Evolutionary conservation across 2,329 filamentous ascomycete genomes (phyloP), one percentile per base, ranked within the genome.

Genomic region (Nakataea oryzae): DNA sequence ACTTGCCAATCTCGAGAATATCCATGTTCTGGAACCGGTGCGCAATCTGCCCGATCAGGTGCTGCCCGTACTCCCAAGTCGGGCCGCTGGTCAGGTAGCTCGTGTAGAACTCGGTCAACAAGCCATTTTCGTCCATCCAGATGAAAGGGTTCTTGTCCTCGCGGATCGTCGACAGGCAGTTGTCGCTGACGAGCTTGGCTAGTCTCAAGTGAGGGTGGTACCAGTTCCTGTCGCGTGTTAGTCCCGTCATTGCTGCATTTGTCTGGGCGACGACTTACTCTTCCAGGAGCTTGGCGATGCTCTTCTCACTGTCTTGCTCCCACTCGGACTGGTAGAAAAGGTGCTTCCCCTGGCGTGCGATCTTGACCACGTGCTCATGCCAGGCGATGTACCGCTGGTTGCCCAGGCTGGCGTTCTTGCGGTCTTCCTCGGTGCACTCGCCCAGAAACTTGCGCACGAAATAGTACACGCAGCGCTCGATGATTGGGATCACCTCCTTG

Each of bases 1-100:
- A n/a, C n/a, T n/a, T n/a, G 47, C 75, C 74, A 5, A 78, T 70
- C 29, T 63, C 61, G 12, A 78, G 61, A 27, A 77, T 69, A 2
- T 72, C 71, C 59, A 75, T 67, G 41, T 70, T 69, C 0, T 76
- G 76, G 61, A 72, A 73, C 4, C 71, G 70, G 59, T 75, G 69
- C 1, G 69, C 59, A n/a, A 78, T 67, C 47, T 73, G 73, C 5
- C 67, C 68, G 21, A 77, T 63, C 7, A 61, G 27, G 5, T 27
- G 30, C 30, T 5, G 30, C 9, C 65, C n/a, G n/a, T n/a, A n/a
- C 66, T 8, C 66, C 66, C 55, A 14, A 56, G 60, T 76, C 74
- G 56, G 75, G 73, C 17, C 67, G 59, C n/a, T n/a, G 56, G 56
- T 28, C 27, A 58, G 17, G 14, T 29, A 29, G 14, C 14, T 14